Base-by-base conservation (phyloP, 2,329 filamentous ascomycete species). In the Penicillium sp. region DNA sequence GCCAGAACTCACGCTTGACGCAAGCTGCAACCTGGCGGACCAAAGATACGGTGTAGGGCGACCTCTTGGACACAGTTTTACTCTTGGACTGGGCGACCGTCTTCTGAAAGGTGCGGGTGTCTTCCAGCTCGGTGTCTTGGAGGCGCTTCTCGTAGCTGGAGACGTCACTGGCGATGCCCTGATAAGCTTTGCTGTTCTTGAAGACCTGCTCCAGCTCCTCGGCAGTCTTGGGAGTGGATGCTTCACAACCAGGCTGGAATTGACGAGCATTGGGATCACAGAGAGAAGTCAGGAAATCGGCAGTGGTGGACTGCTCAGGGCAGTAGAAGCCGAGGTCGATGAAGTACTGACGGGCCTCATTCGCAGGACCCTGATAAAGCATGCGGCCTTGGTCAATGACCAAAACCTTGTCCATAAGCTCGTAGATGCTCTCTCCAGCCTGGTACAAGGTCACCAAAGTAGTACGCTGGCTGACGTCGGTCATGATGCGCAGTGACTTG, bases 361-460 rank as follows among this genome's bases (percentile, higher is more conserved):
- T 76, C 3, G 83, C 81, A 2, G 83, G 85, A 0, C 88, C 88
- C 69, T 86, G 86, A 75, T 85, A 91, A 55, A 90, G 84, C 75
- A 88, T 86, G 4, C 87, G 85, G 1, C 90, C 90, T 52, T 85
- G 79, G 64, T 93, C 88, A 55, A 94, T 90, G 20, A 93, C 85
- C 53, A 93, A 74, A 2, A 93, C 90, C 75, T 93, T 93, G 72
- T 95, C 90, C 84, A 93, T 90, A 35, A 90, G 79, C 63, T 87
- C 82, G 68, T 89, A 90, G 61, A 90, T 89, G 22, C 84, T 84
- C 70, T 90, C 86, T 55, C 87, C 86, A 1, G 88, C 88, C 72
- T 90, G 88, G 72, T 91, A 91, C 0, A 91, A 79, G 0, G 89
- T 90, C 1, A 90, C 88, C 15, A 90, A 80, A 0, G 87, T 90